These are phyloP conservation scores for Epipyxis sp. DNA, from an alignment of 108 stramenopile genomes.

Conservation along the genomic window DNA sequence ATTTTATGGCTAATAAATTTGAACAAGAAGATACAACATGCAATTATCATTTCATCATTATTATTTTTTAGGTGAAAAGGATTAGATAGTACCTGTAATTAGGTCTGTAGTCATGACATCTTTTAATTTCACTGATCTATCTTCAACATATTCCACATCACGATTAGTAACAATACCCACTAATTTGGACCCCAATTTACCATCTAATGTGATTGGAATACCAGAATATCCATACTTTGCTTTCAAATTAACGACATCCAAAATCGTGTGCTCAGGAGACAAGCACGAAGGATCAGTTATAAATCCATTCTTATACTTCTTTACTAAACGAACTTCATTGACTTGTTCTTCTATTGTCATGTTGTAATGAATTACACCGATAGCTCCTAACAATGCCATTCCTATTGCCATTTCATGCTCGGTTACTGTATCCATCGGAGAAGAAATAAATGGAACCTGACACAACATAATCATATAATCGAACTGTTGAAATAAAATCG, in stretches of 20 bases:
- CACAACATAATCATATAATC: slow-evolving; percentile 6
- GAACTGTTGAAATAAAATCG: background rate
- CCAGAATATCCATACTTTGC: slow-evolving; percentile 80
- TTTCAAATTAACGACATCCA: slow-evolving; percentile 78
- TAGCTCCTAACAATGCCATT: slow-evolving; percentile 98
- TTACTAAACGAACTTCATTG: slow-evolving; percentile 75
- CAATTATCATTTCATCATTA: too few species aligned
- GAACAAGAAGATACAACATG: too few species aligned
- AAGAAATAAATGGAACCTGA: slow-evolving; percentile 90
- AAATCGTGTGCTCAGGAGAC: slow-evolving; percentile 78
- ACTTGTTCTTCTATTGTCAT: slow-evolving; percentile 87
- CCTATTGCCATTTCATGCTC: slow-evolving; percentile 84
- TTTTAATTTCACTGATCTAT: slow-evolving; percentile 63
- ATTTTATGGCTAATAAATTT: too few species aligned
- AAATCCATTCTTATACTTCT: slow-evolving; percentile 99
- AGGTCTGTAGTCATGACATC: slow-evolving; percentile 83
- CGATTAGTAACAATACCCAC: slow-evolving; percentile 95
- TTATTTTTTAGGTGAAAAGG: background rate
- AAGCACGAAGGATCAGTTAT: slow-evolving; percentile 96
- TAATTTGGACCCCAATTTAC: slow-evolving; percentile 90
- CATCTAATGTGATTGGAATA: slow-evolving; percentile 95
- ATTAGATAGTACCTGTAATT: slow-evolving; percentile 47
- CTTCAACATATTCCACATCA: slow-evolving; percentile 92
- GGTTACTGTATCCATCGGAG: slow-evolving; percentile 99
- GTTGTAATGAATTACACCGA: slow-evolving; percentile 99